Evolutionary conservation across 2,329 filamentous ascomycete genomes (phyloP), one percentile per base, ranked within the genome.

Genomic region (Penicillium polonicum): DNA sequence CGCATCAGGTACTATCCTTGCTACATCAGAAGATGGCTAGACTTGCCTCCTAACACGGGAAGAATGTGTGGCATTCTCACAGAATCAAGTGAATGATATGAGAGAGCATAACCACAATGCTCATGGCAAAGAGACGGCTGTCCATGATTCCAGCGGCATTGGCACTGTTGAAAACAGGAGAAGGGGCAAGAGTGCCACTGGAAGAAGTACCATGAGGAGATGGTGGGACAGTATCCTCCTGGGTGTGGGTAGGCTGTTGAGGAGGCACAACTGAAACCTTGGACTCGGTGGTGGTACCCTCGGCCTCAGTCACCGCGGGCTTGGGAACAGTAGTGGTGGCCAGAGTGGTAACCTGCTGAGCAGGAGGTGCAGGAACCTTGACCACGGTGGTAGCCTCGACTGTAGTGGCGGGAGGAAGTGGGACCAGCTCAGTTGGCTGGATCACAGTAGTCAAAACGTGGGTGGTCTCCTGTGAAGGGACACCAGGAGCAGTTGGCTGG

Each of bases 101-200:
- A 36, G 42, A 36, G 35, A 57, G 17, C 27, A 42, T 41, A 38
- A 43, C 27, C 15, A 57, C 17, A 21, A 53, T 36, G 35, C 42
- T 57, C 49, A 57, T n/a, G 35, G n/a, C 13, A 17, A 57, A 36
- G 17, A 57, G 13, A 31, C 49, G 42, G 17, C 49, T 29, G 25
- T 57, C 29, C 42, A 36, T 23, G 9, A 48, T 31, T 15, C 43
- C 49, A 53, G 35, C 35, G 25, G 25, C 6, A 21, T 33, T 53
- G 4, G 55, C 55, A 23, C 49, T 23, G 23, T 57, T 57, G 55
- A 57, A 57, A 38, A 53, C n/a, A 35, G 55, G 55, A 6, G 43
- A 41, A 19, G 52, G 27, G 8, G 27, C 0, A 2, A 19, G 15
- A 19, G 44, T 49, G 8, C 36, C n/a, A 19, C 42, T 48, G 19